phyloP scores from a whole-genome alignment of 441 rosid genomes.

The Adansonia madagascariensis region DNA sequence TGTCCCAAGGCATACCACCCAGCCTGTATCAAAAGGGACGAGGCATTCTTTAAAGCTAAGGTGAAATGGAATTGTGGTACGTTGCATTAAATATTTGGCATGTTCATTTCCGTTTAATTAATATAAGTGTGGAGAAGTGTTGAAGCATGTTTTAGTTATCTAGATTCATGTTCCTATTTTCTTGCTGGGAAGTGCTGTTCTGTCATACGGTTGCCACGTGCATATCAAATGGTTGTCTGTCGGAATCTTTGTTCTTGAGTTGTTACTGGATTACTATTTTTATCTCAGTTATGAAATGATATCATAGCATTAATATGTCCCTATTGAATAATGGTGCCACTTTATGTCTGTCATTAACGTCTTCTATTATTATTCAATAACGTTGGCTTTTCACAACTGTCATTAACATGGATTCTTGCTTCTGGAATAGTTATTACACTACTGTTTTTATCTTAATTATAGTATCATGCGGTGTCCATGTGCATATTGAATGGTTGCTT shows the following conservation, averaged over 20 bases:
- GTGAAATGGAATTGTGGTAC: conserved; percentile 99
- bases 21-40: conserved; percentile 91
- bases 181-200: neutral
- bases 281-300: conserved; percentile 7
- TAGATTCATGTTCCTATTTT: conserved; percentile 2
- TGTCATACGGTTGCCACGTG: neutral
- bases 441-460: neutral
- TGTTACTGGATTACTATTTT: conserved; percentile 11
- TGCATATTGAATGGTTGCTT: conserved; percentile 11
- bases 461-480: neutral
- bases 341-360: neutral
- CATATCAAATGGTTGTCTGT: conserved; percentile 2
- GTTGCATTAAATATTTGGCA: conserved; percentile 24
- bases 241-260: neutral
- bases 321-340: neutral
- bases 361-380: neutral
- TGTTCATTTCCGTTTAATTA: neutral
- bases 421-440: neutral
- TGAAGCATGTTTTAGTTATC: conserved; percentile 3
- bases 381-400: neutral
- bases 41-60: conserved; percentile 78
- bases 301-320: neutral
- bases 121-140: neutral
- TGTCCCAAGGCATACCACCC: conserved; percentile 99
- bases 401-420: neutral